Evolutionary conservation across 345 rosid species (phyloP), one percentile per base, ranked within the genome.

Genomic region (Euclidium syriacum): DNA sequence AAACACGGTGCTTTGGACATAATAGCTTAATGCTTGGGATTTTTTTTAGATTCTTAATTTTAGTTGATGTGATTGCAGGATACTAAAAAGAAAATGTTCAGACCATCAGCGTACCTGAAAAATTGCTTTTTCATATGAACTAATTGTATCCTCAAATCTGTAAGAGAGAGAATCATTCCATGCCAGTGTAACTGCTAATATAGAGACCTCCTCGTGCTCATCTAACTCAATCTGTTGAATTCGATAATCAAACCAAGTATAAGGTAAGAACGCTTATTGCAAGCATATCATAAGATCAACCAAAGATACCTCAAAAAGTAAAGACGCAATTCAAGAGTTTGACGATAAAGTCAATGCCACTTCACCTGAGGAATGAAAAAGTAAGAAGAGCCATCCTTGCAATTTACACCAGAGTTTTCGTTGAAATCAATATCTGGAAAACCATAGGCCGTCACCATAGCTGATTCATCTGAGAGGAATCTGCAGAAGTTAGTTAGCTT

Each of bases 331-430:
- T 15, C 18, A 47, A 29, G 0, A 57, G 50, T 7, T 47, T 7
- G 44, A 43, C 16, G 36, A 14, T 30, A 52, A 46, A 70, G 41
- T 56, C 15, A 20, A 59, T 30, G 57, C 40, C 58, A 58, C 35
- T 42, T 62, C 75, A 88, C 98, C 98, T 85, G 83, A 74, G 98
- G 98, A 76, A 88, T 70, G 41, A 86, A 75, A 58, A 85, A 79
- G 77, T 78, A 86, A 78, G 76, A 85, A 24, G 87, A 80, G 73
- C 85, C 96, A 67, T 79, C 73, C 71, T 78, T 81, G 65, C 68
- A 79, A 67, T 78, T 73, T 63, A 85, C 58, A 30, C 81, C 75
- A 65, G 80, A 80, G 60, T 74, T 70, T 2, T 40, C 9, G 35
- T 64, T 40, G 43, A 86, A 80, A 49, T 73, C 62, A 65, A 79